phyloP scores from a whole-genome alignment of 129 eudicot genomes.

The Daucus carota region DH1_v3.0 NC_030381.2:33232001-33232500 shows the following conservation, averaged over 20 bases:
- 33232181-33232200: constrained; percentile 97
- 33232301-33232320: too few relatives aligned
- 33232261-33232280: constrained; percentile 64
- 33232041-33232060: constrained; percentile 84
- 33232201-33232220: constrained; percentile 85
- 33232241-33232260: constrained; percentile 52
- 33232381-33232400: neutral
- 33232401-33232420: neutral
- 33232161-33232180: constrained; percentile 65
- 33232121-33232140: constrained; percentile 94
- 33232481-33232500: constrained; percentile 1
- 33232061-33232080: constrained; percentile 51
- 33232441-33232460: neutral
- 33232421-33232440: neutral
- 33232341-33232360: too few relatives aligned
- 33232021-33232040: constrained; percentile 81
- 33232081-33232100: constrained; percentile 37
- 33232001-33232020: constrained; percentile 72
- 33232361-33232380: neutral
- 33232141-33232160: constrained; percentile 77
- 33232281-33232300: constrained; percentile 51
- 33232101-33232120: constrained; percentile 73
- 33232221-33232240: constrained; percentile 86
- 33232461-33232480: neutral
- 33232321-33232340: too few relatives aligned